Evolutionary conservation across 768 basidiomycete genomes (phyloP).

Genomic region (Lyophyllum atratum): DNA sequence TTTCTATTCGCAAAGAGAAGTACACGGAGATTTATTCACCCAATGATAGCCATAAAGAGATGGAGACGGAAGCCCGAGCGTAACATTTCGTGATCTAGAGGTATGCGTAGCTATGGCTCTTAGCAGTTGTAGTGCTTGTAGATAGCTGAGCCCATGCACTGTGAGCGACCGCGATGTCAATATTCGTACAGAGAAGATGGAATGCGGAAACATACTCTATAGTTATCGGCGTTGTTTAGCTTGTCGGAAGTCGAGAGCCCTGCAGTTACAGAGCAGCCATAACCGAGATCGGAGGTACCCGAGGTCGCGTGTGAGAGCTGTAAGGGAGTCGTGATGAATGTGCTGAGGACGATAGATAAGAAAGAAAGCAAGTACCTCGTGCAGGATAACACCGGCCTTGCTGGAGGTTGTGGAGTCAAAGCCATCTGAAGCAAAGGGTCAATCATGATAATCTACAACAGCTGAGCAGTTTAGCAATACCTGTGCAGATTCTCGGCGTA

Average conservation of each 20-base stretch:
- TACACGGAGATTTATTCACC: background rate
- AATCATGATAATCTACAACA: background rate
- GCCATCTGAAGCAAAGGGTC: background rate
- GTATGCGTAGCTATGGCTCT: no score
- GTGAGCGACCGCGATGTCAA: background rate
- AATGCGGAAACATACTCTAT: background rate
- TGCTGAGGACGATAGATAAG: background rate
- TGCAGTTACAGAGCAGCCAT: slow-evolving; percentile 9
- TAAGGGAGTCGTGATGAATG: background rate
- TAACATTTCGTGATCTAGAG: no score
- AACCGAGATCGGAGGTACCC: slow-evolving; percentile 5
- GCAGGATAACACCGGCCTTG: slow-evolving; percentile 10
- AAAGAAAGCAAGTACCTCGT: background rate
- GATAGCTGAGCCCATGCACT: slow-evolving; percentile 12
- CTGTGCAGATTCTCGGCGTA: slow-evolving; percentile 8
- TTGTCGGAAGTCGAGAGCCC: slow-evolving; percentile 3
- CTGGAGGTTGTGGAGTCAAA: slow-evolving; percentile 6
- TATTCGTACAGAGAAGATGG: background rate
- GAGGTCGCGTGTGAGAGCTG: slow-evolving; percentile 10
- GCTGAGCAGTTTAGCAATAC: background rate
- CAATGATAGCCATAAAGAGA: background rate
- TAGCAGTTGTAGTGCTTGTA: slow-evolving; percentile 12
- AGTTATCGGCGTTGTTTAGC: slow-evolving; percentile 9
- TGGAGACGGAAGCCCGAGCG: no score
- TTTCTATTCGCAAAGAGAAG: background rate